Evolutionary conservation across 2,329 filamentous ascomycete genomes (phyloP).

Genomic region (Epichloe uncinata): DNA sequence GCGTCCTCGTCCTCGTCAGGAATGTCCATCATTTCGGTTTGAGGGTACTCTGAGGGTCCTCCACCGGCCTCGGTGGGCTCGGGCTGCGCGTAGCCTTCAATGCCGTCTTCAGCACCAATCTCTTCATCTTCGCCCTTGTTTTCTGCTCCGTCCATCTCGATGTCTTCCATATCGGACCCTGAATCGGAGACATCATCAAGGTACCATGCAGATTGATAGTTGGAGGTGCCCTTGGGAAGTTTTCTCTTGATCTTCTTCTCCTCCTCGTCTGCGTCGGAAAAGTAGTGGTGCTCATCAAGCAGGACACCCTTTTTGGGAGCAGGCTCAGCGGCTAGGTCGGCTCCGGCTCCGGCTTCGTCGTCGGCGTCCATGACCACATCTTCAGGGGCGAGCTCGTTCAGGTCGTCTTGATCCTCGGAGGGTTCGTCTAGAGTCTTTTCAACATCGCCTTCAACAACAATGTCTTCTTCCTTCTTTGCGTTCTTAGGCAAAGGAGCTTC

Average conservation of each 20-base stretch:
- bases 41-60: constrained; percentile 77
- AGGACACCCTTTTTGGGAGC: constrained; percentile 71
- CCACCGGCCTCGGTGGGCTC: constrained; percentile 62
- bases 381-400: constrained; percentile 76
- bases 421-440: constrained; percentile 56
- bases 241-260: constrained; percentile 47
- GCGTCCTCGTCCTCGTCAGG: constrained; percentile 72
- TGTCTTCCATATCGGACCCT: constrained; percentile 69
- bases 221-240: constrained; percentile 81
- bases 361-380: constrained; percentile 62
- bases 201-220: constrained; percentile 92
- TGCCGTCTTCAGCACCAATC: constrained; percentile 67
- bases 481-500: constrained; percentile 54
- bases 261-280: constrained; percentile 67
- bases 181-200: constrained; percentile 69
- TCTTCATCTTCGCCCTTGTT: constrained; percentile 42
- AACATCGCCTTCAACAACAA: constrained; percentile 43
- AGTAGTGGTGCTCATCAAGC: constrained; percentile 95
- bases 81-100: constrained; percentile 53
- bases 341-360: constrained; percentile 26
- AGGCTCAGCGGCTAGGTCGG: constrained; percentile 19
- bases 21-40: constrained; percentile 82
- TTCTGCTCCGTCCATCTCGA: constrained; percentile 38
- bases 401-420: constrained; percentile 66
- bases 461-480: constrained; percentile 52